Base-by-base conservation (phyloP, 2,329 filamentous ascomycete genomes). In the Graphiopsis chlorocephala region DNA sequence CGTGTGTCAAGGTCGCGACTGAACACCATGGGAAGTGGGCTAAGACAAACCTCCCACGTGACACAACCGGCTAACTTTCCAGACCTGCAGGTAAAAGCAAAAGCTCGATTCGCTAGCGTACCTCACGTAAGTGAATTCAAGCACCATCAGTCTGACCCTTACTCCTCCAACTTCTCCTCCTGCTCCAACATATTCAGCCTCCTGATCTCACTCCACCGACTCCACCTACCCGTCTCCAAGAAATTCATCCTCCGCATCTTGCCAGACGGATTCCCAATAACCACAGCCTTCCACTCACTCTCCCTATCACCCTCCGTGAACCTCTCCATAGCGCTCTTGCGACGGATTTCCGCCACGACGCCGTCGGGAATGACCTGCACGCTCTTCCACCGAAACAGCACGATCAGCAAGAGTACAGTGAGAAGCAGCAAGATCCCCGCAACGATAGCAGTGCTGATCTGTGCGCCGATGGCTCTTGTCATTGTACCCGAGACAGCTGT, bases 181-280 rank as follows among this genome's bases (percentile, higher is more conserved):
- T 42, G 23, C 28, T 55, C 63, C 70, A 78, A 63, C 57, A 78
- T 76, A 69, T 83, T 83, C 72, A 83, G 69, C 73, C 78, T 80
- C 55, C 81, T 71, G 62, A 93, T 92, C 75, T 92, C 90, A 26
- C 85, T 89, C 88, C 89, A 93, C 47, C 90, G 81, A 59, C 84
- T 89, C 81, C 89, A 80, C 38, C 80, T 78, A 0, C 90, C 90
- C 65, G 91, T 78, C 75, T 93, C 90, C 17, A 93, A 79, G 26
- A 92, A 74, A 73, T 86, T 92, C 83, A 93, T 87, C 66, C 88
- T 83, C 58, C 90, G 83, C 71, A 84, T 86, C 75, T 87, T 88
- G 55, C 88, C 86, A 52, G 85, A 86, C 14, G 90, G 89, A 72
- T 90, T 89, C 14, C 90, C 90, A 72, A 92, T 86, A 68, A 92